Evolutionary conservation across 345 rosid genomes (phyloP).

Genomic region (Theobroma cacao): DNA sequence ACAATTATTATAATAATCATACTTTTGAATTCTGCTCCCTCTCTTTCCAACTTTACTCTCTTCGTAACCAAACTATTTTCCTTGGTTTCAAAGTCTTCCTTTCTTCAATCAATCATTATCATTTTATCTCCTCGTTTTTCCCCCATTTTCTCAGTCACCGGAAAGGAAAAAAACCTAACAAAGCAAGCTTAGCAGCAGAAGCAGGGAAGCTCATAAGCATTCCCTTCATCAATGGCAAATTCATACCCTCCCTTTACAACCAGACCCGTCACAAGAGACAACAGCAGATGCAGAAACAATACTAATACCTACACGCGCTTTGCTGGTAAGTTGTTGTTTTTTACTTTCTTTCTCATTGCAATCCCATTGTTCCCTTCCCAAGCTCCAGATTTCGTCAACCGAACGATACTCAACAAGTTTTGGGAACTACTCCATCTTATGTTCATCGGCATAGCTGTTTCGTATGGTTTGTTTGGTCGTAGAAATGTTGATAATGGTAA

Average conservation of each 20-base stretch:
- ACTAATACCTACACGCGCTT: conserved; percentile 23
- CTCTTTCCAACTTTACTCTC: conserved; percentile 17
- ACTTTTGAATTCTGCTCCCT: conserved; percentile 29
- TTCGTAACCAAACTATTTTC: conserved; percentile 33
- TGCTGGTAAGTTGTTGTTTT: conserved; percentile 51
- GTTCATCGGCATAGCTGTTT: conserved; percentile 78
- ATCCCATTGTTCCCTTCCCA: conserved; percentile 76
- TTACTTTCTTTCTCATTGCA: conserved; percentile 55
- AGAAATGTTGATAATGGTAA: conserved; percentile 38
- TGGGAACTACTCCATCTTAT: conserved; percentile 68
- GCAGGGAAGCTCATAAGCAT: background rate
- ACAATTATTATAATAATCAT: conserved; percentile 4
- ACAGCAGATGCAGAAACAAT: background rate
- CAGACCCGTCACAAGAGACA: background rate
- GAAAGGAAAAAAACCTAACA: background rate
- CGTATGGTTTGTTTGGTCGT: conserved; percentile 80
- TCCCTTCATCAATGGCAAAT: conserved; percentile 48
- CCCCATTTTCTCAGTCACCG: conserved; percentile 4
- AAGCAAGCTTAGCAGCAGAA: background rate
- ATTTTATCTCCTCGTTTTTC: background rate
- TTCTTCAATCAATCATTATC: conserved; percentile 31
- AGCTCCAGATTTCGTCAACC: conserved; percentile 65
- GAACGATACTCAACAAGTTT: conserved; percentile 47
- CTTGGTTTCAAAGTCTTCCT: conserved; percentile 78
- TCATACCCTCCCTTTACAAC: conserved; percentile 27